A percentile compares a stretch with the other conserved stretches of the same genome.
Conservation (phyloP, 257 asterid species). For the Rehmannia glutinosa region DNA sequence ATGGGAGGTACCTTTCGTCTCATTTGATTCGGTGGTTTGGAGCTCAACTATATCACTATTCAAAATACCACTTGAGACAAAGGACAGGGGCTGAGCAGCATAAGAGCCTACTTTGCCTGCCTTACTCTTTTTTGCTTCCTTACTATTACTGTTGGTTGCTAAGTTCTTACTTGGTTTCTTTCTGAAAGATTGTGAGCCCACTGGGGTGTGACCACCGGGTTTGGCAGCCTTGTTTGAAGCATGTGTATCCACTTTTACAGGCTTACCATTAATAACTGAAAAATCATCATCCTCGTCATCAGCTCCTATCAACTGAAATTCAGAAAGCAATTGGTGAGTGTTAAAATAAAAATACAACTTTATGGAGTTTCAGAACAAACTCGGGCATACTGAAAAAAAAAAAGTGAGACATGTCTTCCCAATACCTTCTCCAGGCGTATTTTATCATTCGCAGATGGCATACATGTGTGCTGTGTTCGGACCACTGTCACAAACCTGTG, state of each 20-base stretch:
- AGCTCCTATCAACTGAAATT: constrained; percentile 74
- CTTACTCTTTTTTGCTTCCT: constrained; percentile 39
- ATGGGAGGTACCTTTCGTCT: constrained; percentile 23
- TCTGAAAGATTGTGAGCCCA: constrained; percentile 29
- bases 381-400: too few species aligned
- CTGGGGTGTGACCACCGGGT: constrained; percentile 23
- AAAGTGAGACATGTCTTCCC: neutral
- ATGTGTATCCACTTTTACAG: constrained; percentile 22
- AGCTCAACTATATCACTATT: constrained; percentile 39
- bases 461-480: constrained; percentile 65
- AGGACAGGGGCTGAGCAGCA: constrained; percentile 76
- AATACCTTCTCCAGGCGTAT: constrained; percentile 78
- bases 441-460: constrained; percentile 77
- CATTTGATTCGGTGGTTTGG: constrained; percentile 23
- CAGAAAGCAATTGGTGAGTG: constrained; percentile 9
- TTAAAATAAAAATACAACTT: neutral
- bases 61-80: constrained; percentile 76
- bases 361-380: too few species aligned
- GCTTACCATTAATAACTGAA: constrained; percentile 35
- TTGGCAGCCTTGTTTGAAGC: constrained; percentile 28
- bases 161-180: constrained; percentile 30
- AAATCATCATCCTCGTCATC: constrained; percentile 58
- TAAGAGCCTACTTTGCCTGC: constrained; percentile 53
- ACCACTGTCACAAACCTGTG: constrained; percentile 82
- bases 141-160: constrained; percentile 19